These are phyloP conservation scores for Pezicula radicicola DNA, from an alignment of 2,329 filamentous ascomycete species.

Conservation along the genomic window DNA sequence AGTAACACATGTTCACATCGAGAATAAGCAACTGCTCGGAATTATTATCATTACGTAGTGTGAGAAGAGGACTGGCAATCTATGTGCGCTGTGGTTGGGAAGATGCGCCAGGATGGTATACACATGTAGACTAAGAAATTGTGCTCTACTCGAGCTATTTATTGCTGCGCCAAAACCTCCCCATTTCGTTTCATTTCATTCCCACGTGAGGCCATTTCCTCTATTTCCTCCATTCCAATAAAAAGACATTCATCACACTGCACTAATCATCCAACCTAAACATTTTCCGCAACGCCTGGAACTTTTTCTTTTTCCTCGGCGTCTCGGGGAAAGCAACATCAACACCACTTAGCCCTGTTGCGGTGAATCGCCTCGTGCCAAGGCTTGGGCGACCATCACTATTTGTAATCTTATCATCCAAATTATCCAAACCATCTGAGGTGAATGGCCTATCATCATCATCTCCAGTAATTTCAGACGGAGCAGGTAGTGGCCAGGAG, in stretches of 20 bases:
- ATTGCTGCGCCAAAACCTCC: background rate
- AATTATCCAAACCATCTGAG: slow-evolving; percentile 14
- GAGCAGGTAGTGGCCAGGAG: slow-evolving; percentile 49
- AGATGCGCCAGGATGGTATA: no score
- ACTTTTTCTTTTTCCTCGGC: slow-evolving; percentile 62
- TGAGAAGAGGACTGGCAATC: no score
- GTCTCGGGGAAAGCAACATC: slow-evolving; percentile 9
- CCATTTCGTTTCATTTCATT: background rate
- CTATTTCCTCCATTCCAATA: background rate
- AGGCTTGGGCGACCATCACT: slow-evolving; percentile 14
- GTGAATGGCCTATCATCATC: slow-evolving; percentile 27
- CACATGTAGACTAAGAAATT: no score
- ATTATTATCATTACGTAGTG: no score
- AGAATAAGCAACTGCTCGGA: no score
- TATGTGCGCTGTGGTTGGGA: no score
- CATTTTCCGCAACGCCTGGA: slow-evolving; percentile 61
- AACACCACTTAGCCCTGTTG: slow-evolving; percentile 17
- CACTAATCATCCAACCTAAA: slow-evolving; percentile 54
- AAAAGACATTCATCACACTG: background rate
- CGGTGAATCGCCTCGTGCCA: slow-evolving; percentile 20
- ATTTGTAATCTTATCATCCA: slow-evolving; percentile 7
- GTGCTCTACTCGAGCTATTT: no score
- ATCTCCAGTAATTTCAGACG: slow-evolving; percentile 27
- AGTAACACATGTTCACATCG: no score
- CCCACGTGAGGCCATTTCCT: no score